These are phyloP conservation scores for Stachybotrys echinatus DNA, from an alignment of 2,329 filamentous ascomycete genomes.

Conservation along the genomic window DNA sequence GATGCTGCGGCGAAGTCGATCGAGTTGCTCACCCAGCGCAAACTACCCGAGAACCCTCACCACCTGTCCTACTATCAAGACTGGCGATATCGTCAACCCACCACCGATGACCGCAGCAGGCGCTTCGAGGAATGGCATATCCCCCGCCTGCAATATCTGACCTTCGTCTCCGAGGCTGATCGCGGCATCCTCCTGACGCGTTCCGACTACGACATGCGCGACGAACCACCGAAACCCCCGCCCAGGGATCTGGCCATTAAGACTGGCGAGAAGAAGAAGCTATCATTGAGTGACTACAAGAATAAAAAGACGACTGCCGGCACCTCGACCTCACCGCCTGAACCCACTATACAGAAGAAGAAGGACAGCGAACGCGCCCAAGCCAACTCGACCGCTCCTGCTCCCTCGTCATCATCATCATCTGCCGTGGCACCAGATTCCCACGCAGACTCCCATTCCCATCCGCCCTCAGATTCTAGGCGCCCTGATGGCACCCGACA, in stretches of 20 bases:
- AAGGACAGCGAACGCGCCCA: slow-evolving; percentile 24
- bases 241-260: slow-evolving; percentile 33
- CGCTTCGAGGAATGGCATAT: slow-evolving; percentile 43
- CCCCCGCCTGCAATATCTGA: slow-evolving; percentile 50
- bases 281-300: slow-evolving; percentile 56
- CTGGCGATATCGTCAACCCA: slow-evolving; percentile 39
- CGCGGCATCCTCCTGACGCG: slow-evolving; percentile 53
- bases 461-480: background rate
- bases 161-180: slow-evolving; percentile 51
- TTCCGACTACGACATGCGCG: slow-evolving; percentile 52
- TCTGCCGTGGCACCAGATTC: slow-evolving; percentile 1
- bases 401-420: background rate
- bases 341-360: slow-evolving; percentile 24
- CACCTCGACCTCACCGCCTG: slow-evolving; percentile 29
- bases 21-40: slow-evolving; percentile 45
- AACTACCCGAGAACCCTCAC: slow-evolving; percentile 47
- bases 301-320: slow-evolving; percentile 39
- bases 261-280: slow-evolving; percentile 46
- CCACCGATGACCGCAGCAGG: slow-evolving; percentile 31
- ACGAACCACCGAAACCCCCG: slow-evolving; percentile 38
- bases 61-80: slow-evolving; percentile 45
- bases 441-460: background rate
- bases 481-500: slow-evolving; percentile 7
- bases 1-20: slow-evolving; percentile 55
- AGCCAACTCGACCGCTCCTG: slow-evolving; percentile 10